A percentile compares a stretch with the other conserved stretches of the same genome.
Conservation (phyloP, 495 filamentous ascomycete species). For the Penicillium ucsense region DNA sequence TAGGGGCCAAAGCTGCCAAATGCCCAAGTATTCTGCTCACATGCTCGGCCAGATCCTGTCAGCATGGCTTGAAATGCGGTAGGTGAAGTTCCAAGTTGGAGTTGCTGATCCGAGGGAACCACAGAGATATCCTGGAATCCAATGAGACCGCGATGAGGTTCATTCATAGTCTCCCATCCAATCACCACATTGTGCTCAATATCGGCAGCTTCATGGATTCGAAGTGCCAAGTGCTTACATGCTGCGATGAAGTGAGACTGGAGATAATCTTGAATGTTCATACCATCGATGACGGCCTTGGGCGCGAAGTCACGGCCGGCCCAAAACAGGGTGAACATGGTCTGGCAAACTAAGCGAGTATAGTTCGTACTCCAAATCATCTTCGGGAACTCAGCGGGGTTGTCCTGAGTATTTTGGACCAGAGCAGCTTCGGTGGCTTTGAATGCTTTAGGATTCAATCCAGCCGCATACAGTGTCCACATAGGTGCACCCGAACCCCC, state of each 20-base stretch:
- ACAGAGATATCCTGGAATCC: slow-evolving; percentile 75
- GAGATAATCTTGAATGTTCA: slow-evolving; percentile 94
- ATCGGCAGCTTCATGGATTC: slow-evolving; percentile 85
- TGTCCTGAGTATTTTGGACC: slow-evolving; percentile 89
- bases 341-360: slow-evolving; percentile 72
- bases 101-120: slow-evolving; percentile 78
- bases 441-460: slow-evolving; percentile 77
- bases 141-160: slow-evolving; percentile 83
- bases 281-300: slow-evolving; percentile 86
- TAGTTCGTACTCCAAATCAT: slow-evolving; percentile 99
- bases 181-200: slow-evolving; percentile 82
- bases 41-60: slow-evolving; percentile 78
- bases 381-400: slow-evolving; percentile 82
- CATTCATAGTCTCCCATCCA: slow-evolving; percentile 92
- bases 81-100: slow-evolving; percentile 87
- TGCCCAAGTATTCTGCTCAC: slow-evolving; percentile 83
- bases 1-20: slow-evolving; percentile 89
- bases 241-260: slow-evolving; percentile 80
- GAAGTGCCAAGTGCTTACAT: slow-evolving; percentile 65
- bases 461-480: slow-evolving; percentile 95
- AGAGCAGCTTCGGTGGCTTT: slow-evolving; percentile 81
- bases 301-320: slow-evolving; percentile 89
- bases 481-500: slow-evolving; percentile 93
- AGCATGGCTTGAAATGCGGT: slow-evolving; percentile 93
- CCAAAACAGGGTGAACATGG: slow-evolving; percentile 93